These are phyloP conservation scores for Phytophthora citrophthora DNA, from an alignment of 352 stramenopile genomes.

Conservation along the genomic window DNA sequence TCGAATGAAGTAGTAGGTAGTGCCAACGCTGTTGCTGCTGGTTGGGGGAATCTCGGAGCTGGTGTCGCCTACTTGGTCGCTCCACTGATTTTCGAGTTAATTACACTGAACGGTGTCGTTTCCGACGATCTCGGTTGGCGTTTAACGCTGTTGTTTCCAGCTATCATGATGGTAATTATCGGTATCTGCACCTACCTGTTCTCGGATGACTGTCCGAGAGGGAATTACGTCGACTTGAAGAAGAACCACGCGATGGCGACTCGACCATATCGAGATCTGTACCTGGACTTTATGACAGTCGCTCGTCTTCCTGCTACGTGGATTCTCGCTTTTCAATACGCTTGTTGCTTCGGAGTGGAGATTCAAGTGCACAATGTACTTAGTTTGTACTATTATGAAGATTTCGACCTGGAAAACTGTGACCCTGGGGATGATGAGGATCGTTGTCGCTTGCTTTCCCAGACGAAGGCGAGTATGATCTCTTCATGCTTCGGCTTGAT, in stretches of 20 bases:
- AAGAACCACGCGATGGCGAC: constrained; percentile 22
- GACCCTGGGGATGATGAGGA: constrained; percentile 17
- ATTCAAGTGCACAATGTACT: constrained; percentile 95
- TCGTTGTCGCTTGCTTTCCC: constrained; percentile 32
- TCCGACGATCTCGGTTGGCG: constrained; percentile 87
- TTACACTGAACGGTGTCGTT: constrained; percentile 56
- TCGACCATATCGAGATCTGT: constrained; percentile 14
- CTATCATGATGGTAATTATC: constrained; percentile 76
- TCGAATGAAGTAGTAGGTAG: constrained; percentile 91
- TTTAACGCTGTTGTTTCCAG: constrained; percentile 87
- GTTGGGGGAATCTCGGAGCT: constrained; percentile 95
- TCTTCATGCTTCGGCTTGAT: constrained; percentile 94
- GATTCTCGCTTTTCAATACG: constrained; percentile 54
- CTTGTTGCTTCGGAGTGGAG: constrained; percentile 93
- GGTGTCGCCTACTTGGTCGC: constrained; percentile 88
- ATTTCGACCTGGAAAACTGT: constrained; percentile 72
- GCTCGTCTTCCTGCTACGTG: constrained; percentile 68
- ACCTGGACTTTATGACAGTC: constrained; percentile 45
- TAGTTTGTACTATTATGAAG: constrained; percentile 89
- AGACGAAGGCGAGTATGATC: constrained; percentile 62
- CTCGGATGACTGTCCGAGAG: constrained; percentile 27
- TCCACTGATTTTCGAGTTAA: constrained; percentile 84
- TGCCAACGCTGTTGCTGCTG: constrained; percentile 90
- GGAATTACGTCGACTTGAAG: constrained; percentile 19
- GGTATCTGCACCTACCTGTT: constrained; percentile 50